Percentiles rank a stretch among this genome's conserved stretches.
Evolutionary conservation across 2,329 filamentous ascomycete genomes (phyloP).

Genomic region (Alternaria ventricosa): DNA sequence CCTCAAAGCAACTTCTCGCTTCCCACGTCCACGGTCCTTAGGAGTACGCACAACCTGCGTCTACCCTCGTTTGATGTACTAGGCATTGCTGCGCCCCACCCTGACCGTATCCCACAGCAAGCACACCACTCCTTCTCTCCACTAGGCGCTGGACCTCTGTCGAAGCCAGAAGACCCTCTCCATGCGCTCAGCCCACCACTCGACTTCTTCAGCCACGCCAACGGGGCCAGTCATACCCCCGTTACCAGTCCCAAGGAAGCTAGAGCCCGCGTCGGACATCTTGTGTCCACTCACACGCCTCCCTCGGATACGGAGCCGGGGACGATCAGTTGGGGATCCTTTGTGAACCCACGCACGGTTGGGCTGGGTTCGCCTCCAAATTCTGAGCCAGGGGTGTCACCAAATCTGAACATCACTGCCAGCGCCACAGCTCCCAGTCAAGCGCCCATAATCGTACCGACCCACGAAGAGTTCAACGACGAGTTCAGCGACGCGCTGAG

Average conservation of each 20-base stretch:
- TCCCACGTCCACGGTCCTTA: conserved; percentile 39
- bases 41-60: conserved; percentile 51
- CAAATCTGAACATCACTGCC: conserved; percentile 30
- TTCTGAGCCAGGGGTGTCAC: conserved; percentile 46
- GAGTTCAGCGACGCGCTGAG: conserved; percentile 29
- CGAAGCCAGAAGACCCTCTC: conserved; percentile 50
- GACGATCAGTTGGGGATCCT: conserved; percentile 49
- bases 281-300: conserved; percentile 54
- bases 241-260: conserved; percentile 25
- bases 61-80: conserved; percentile 62
- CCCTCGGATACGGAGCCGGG: conserved; percentile 54
- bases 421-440: conserved; percentile 29
- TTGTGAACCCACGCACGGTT: conserved; percentile 44
- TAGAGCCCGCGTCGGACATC: conserved; percentile 38
- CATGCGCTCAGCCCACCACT: conserved; percentile 47
- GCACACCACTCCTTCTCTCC: conserved; percentile 36
- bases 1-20: conserved; percentile 39
- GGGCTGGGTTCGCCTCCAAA: conserved; percentile 50
- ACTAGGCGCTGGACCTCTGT: conserved; percentile 46
- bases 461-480: conserved; percentile 10
- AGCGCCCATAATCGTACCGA: conserved; percentile 36
- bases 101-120: conserved; percentile 46
- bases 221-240: conserved; percentile 23
- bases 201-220: conserved; percentile 25
- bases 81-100: conserved; percentile 57